Percentiles rank a stretch among this genome's conserved stretches.
Conservation (phyloP, 2,329 filamentous ascomycete species). For the Chaetomium sp. region DNA sequence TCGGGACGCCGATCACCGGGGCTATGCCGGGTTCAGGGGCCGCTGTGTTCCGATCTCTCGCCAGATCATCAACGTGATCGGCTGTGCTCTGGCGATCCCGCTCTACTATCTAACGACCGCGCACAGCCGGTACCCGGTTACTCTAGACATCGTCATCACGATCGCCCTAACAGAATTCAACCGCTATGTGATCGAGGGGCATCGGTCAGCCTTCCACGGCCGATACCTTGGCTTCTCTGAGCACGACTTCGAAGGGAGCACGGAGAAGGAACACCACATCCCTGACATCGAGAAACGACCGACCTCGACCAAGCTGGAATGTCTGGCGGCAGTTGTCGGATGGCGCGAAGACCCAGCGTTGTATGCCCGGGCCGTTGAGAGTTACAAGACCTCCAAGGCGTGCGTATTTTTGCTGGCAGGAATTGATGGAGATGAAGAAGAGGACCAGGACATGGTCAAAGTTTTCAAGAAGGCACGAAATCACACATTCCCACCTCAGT, state of each 20-base stretch:
- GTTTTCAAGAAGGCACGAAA: slow-evolving; percentile 7
- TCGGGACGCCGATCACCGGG: background rate
- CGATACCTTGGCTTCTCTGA: background rate
- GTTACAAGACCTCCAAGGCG: slow-evolving; percentile 11
- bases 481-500: background rate
- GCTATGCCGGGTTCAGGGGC: background rate
- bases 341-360: slow-evolving; percentile 13
- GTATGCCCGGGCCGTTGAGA: slow-evolving; percentile 11
- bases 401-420: slow-evolving; percentile 11
- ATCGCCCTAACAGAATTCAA: slow-evolving; percentile 14
- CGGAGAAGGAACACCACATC: background rate
- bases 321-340: slow-evolving; percentile 13
- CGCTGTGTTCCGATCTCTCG: slow-evolving; percentile 3
- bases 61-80: slow-evolving; percentile 12
- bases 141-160: slow-evolving; percentile 13
- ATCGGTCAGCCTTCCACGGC: background rate
- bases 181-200: slow-evolving; percentile 13
- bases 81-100: slow-evolving; percentile 8
- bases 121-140: slow-evolving; percentile 11
- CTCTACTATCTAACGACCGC: slow-evolving; percentile 8
- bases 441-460: slow-evolving; percentile 14
- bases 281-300: slow-evolving; percentile 4
- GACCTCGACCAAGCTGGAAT: background rate
- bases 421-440: slow-evolving; percentile 13
- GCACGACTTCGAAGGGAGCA: background rate